These are phyloP conservation scores for Lipomyces spencermartinsiae DNA, from an alignment of 805 yeast genomes.

Conservation along the genomic window DNA sequence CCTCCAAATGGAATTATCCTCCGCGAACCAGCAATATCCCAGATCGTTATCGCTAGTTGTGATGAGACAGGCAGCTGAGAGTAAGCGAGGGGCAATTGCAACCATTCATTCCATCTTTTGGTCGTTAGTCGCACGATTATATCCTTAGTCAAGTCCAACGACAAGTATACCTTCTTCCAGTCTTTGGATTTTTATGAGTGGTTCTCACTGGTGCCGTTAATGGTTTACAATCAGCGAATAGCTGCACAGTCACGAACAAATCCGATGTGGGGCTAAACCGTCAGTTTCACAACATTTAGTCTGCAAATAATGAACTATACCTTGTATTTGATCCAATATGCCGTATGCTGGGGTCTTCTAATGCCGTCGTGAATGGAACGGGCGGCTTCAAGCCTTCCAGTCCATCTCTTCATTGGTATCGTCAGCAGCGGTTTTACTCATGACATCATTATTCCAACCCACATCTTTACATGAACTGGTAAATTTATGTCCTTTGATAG, in stretches of 20 bases:
- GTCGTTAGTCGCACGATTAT: slow-evolving; percentile 14
- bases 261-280: slow-evolving; percentile 42
- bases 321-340: slow-evolving; percentile 52
- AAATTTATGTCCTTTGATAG: slow-evolving; percentile 61
- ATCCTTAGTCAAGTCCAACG: not conserved
- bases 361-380: slow-evolving; percentile 54
- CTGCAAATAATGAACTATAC: slow-evolving; percentile 23
- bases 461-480: slow-evolving; percentile 58
- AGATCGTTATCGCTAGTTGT: slow-evolving; percentile 63
- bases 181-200: slow-evolving; percentile 55
- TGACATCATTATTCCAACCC: slow-evolving; percentile 16
- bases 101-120: slow-evolving; percentile 74
- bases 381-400: slow-evolving; percentile 54
- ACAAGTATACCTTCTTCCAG: slow-evolving; percentile 30
- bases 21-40: slow-evolving; percentile 67
- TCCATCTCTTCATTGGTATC: slow-evolving; percentile 43
- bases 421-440: not conserved
- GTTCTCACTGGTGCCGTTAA: slow-evolving; percentile 58
- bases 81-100: slow-evolving; percentile 72
- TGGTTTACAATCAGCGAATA: slow-evolving; percentile 54
- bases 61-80: slow-evolving; percentile 72
- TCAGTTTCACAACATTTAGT: not conserved
- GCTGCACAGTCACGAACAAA: slow-evolving; percentile 54
- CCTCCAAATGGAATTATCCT: slow-evolving; percentile 62
- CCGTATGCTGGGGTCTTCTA: slow-evolving; percentile 55